These are phyloP conservation scores for Smittium culicis DNA, from an alignment of 371 early-diverging fungal species.

Conservation along the genomic window DNA sequence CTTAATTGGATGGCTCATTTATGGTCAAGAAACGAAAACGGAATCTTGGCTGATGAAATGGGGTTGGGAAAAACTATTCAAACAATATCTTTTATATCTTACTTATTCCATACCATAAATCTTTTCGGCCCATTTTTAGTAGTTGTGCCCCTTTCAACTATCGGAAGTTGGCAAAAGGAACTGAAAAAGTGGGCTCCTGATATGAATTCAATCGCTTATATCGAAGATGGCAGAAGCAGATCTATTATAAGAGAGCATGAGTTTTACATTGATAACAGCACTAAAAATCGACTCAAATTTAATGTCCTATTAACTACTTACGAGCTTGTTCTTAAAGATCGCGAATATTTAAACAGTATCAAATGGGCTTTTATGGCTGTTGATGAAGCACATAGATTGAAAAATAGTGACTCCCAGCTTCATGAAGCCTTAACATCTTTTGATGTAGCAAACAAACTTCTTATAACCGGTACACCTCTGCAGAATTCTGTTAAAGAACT, in stretches of 20 bases:
- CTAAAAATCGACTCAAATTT: slow-evolving; percentile 51
- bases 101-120: slow-evolving; percentile 67
- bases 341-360: slow-evolving; percentile 51
- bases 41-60: slow-evolving; percentile 89
- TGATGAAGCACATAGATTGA: slow-evolving; percentile 85
- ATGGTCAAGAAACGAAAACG: slow-evolving; percentile 91
- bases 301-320: slow-evolving; percentile 90
- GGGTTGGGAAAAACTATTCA: slow-evolving; percentile 99
- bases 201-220: slow-evolving; percentile 78
- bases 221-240: slow-evolving; percentile 69
- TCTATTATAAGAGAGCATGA: slow-evolving; percentile 80
- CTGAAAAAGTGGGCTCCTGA: slow-evolving; percentile 89
- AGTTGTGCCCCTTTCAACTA: slow-evolving; percentile 90
- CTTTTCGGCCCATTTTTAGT: slow-evolving; percentile 90
- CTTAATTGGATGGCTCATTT: slow-evolving; percentile 98
- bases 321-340: slow-evolving; percentile 87
- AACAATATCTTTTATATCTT: slow-evolving; percentile 90
- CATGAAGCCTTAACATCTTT: slow-evolving; percentile 68
- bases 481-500: slow-evolving; percentile 81
- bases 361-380: slow-evolving; percentile 78
- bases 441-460: slow-evolving; percentile 55
- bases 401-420: slow-evolving; percentile 75
- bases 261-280: slow-evolving; percentile 42
- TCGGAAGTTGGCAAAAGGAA: slow-evolving; percentile 87
- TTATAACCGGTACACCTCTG: slow-evolving; percentile 83